Evolutionary conservation across 169 alveolate species (phyloP).

Genomic region (Plasmodium fragile): DNA sequence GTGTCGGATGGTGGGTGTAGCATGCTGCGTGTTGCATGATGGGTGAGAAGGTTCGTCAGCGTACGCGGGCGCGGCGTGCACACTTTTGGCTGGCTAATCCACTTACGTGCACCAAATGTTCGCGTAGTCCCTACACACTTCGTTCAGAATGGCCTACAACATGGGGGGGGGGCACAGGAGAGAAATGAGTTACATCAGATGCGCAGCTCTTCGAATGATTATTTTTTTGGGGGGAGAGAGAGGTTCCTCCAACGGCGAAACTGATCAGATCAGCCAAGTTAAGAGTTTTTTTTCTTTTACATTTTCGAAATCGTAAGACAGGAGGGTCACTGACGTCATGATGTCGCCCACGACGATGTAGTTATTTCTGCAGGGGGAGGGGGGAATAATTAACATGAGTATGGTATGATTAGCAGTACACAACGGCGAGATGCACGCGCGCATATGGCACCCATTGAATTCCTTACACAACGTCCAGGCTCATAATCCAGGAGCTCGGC

Average conservation of each 20-base stretch:
- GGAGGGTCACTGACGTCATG: conserved; percentile 73
- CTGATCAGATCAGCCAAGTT: not conserved
- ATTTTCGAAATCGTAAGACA: conserved; percentile 50
- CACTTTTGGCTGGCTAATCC: not conserved
- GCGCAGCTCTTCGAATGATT: not conserved
- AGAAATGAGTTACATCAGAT: not conserved
- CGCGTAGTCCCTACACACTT: conserved; percentile 73
- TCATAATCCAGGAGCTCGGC: conserved; percentile 75
- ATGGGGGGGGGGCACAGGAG: not conserved
- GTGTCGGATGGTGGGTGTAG: not conserved
- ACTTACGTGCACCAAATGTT: conserved; percentile 73
- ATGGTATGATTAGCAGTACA: not conserved
- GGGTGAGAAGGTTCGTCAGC: not conserved
- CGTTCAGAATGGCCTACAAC: conserved; percentile 17
- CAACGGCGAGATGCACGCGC: not conserved
- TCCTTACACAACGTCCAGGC: conserved; percentile 63
- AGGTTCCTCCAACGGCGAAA: not conserved
- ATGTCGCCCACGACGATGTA: conserved; percentile 70
- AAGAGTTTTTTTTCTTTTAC: conserved; percentile 7
- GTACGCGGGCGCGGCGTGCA: not conserved
- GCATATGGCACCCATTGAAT: not conserved
- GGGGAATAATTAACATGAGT: not conserved
- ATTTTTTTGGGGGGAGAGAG: not conserved
- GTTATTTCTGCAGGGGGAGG: conserved; percentile 24
- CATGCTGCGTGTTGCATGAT: not conserved